Evolutionary conservation across 2,329 filamentous ascomycete species (phyloP), one percentile per base, ranked within the genome.

Genomic region (Cordyceps cateniannulata): DNA sequence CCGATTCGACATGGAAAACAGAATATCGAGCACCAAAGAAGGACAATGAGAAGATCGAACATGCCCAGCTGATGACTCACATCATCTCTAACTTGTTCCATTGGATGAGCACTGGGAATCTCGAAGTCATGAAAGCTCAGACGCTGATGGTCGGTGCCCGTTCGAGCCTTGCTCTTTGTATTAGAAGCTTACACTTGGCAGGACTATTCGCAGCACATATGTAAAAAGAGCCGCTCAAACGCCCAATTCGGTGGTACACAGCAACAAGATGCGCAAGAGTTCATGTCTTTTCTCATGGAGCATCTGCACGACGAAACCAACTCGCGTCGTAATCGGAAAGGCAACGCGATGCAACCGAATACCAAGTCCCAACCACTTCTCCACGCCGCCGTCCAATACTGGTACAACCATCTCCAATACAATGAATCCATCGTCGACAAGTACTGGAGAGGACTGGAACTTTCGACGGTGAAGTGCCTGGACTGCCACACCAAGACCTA

Each of bases 231-330:
- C 48, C 61, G 62, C 55, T 60, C 64, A 40, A 60, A 68, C 54
- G 63, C 69, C 35, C 65, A 83, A 7, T 95, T 92, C 77, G 90
- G 87, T 16, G 87, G 90, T 45, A 79, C 81, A 25, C 78, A 85
- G 54, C 93, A 98, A 70, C 95, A 98, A 74, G 95, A 99, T 69
- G 89, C 92, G 1, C 89, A 93, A 65, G 95, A 98, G 68, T 96
- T 96, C 66, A 86, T 93, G 65, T 85, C 86, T 50, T 96, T 96
- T 69, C 73, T 97, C 27, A 81, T 96, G 42, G 86, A 90, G 58
- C 87, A 89, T 65, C 79, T 98, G 14, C 88, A 93, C 66, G 90
- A 95, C 69, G 95, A 99, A 73, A 86, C 96, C 5, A 96, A 96
- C 70, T 71, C 71, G 27, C 72, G 72, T 16, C 76, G 78, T n/a